phyloP scores from a whole-genome alignment of 805 yeast genomes.

The Ogataea parapolymorpha region DNA sequence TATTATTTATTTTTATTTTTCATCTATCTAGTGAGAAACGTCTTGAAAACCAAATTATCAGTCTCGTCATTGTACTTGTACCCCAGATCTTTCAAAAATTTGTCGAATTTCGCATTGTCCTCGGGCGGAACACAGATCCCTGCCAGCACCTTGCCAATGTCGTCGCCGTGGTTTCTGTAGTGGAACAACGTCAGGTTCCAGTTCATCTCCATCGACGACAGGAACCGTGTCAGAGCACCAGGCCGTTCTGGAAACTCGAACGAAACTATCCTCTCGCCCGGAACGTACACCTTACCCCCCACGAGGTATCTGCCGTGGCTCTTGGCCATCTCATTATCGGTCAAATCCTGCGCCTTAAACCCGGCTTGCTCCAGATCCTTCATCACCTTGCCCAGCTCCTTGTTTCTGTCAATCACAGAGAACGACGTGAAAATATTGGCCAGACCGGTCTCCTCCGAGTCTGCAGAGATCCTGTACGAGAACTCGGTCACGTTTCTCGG shows the following conservation, averaged over 20 bases:
- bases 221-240: constrained; percentile 83
- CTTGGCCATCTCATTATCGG: constrained; percentile 93
- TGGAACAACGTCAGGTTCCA: constrained; percentile 97
- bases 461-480: constrained; percentile 70
- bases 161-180: constrained; percentile 95
- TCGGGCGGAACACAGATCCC: constrained; percentile 83
- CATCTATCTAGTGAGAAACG: constrained; percentile 46
- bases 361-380: constrained; percentile 58
- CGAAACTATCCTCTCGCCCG: constrained; percentile 71
- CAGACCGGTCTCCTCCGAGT: constrained; percentile 35
- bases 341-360: constrained; percentile 76
- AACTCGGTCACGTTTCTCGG: constrained; percentile 95
- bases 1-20: background rate
- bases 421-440: constrained; percentile 90
- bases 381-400: constrained; percentile 66
- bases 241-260: constrained; percentile 98
- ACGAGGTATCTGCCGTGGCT: constrained; percentile 94
- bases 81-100: constrained; percentile 67
- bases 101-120: constrained; percentile 60
- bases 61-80: constrained; percentile 80
- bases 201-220: constrained; percentile 62
- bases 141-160: constrained; percentile 86
- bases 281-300: constrained; percentile 79
- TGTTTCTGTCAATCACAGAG: constrained; percentile 70
- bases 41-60: constrained; percentile 79